Evolutionary conservation across 176 grass and related monocot genomes (phyloP), one percentile per base, ranked within the genome.

Genomic region (Oryza coarctata): DNA sequence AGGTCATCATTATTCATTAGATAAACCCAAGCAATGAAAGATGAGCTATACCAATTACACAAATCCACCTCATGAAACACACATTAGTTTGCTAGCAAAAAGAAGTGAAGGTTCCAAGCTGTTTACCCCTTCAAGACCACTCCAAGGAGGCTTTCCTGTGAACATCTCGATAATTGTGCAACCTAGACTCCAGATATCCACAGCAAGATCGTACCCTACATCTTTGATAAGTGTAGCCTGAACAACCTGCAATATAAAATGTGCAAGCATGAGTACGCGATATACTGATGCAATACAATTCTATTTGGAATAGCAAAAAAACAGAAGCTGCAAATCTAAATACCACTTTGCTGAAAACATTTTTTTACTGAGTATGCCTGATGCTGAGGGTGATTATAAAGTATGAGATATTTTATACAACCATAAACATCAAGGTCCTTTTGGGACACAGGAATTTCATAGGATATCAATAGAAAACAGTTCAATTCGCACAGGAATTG

Each of bases 111-210:
- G 45, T 65, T 44, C 87, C 36, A 38, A 88, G 74, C 22, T 57
- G 70, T 72, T 88, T 96, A 96, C 94, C 88, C 91, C 94, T 93
- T 97, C 94, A 91, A 97, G 88, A 82, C 91, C 94, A 57, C 79
- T 90, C 94, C 94, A 97, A 80, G 94, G 94, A 83, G 89, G 94
- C 83, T 91, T 93, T 45, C 94, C 88, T 5, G 94, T 97, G 65
- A 93, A 97, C 94, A 97, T 97, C 80, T 97, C 94, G 26, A 97
- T 97, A 12, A 97, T 89, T 83, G 94, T 97, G 61, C 94, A 97
- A 68, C 94, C 94, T 18, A 97, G 85, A 76, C 94, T 97, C 94
- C 91, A 97, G 70, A 97, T 97, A 77, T 97, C 94, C 31, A 97
- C 88, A 35, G 91, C 91, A 79, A 92, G 91, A 90, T 93, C 88